Evolutionary conservation across 2,329 filamentous ascomycete species (phyloP), one percentile per base, ranked within the genome.

Genomic region (Byssoonygena ceratinophila): DNA sequence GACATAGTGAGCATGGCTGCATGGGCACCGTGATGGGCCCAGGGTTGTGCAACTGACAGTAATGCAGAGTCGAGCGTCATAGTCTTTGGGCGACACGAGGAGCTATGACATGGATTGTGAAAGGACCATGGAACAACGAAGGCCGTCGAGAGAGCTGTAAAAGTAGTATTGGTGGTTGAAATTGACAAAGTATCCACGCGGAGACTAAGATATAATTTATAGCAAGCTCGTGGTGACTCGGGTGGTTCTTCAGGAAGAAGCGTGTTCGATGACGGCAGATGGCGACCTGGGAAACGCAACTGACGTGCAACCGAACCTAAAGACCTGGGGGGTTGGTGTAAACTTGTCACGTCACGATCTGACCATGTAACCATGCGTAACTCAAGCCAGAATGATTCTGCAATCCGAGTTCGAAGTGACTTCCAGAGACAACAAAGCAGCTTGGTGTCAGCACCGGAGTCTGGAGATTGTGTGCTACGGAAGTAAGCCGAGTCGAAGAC

Each of bases 31-130:
- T 46, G 36, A 41, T 46, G 32, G 34, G 41, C 32, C 22, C 22
- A 51, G 48, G 51, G 32, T 40, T 41, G 39, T 29, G 11, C 40
- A 52, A 66, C 66, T 58, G 49, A 70, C 65, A 65, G 61, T 55
- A 70, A 59, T 54, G 64, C 61, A 58, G 66, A 64, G 62, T 71
- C 68, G 58, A 67, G 67, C 59, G 69, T 70, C 69, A 71, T 71
- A 60, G 54, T 71, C 36, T 18, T 22, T 40, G 36, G 18, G 32
- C 32, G n/a, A 53, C 46, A 59, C 46, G 45, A 40, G n/a, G 31
- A 48, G 45, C 49, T 48, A 44, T 41, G 39, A 41, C 52, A 44
- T 51, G 45, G 51, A 45, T 48, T 20, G 46, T 23, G 3, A 7
- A 39, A 45, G 40, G 14, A 32, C 7, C 37, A 18, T 29, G 45